phyloP scores from a whole-genome alignment of 129 eudicot genomes.

The Ambrosia artemisiifolia region DNA sequence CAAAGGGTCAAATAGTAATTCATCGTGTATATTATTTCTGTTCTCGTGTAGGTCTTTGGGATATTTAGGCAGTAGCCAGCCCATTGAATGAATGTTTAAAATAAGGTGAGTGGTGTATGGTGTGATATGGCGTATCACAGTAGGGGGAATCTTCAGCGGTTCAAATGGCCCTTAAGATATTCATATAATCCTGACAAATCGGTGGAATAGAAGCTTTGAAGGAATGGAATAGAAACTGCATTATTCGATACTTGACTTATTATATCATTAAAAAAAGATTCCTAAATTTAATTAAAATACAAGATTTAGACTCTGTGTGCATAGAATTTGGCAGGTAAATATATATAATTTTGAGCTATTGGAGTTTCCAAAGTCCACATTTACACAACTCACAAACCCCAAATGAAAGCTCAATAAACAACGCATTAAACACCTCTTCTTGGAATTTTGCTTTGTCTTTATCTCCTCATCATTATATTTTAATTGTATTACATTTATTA shows the following conservation, averaged over 20 bases:
- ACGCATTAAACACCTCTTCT: slow-evolving; percentile 18
- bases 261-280: slow-evolving; percentile 14
- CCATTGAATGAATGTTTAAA: neutral
- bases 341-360: slow-evolving; percentile 39
- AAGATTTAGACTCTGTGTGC: slow-evolving; percentile 31
- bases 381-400: slow-evolving; percentile 34
- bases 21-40: neutral
- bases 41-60: slow-evolving; percentile 4
- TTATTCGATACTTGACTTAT: slow-evolving; percentile 26
- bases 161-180: slow-evolving; percentile 32
- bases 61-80: neutral
- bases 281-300: slow-evolving; percentile 10
- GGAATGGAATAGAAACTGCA: slow-evolving; percentile 48
- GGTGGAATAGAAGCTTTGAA: slow-evolving; percentile 45
- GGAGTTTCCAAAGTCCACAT: slow-evolving; percentile 40
- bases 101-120: neutral
- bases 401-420: slow-evolving; percentile 33
- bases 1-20: neutral
- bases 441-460: slow-evolving; percentile 38
- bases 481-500: slow-evolving; percentile 17
- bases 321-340: slow-evolving; percentile 33
- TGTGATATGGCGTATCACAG: slow-evolving; percentile 28
- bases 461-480: slow-evolving; percentile 24
- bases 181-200: slow-evolving; percentile 37
- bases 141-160: slow-evolving; percentile 37